phyloP scores from a whole-genome alignment of 441 rosid genomes.

The Brassica hybrid region DNA sequence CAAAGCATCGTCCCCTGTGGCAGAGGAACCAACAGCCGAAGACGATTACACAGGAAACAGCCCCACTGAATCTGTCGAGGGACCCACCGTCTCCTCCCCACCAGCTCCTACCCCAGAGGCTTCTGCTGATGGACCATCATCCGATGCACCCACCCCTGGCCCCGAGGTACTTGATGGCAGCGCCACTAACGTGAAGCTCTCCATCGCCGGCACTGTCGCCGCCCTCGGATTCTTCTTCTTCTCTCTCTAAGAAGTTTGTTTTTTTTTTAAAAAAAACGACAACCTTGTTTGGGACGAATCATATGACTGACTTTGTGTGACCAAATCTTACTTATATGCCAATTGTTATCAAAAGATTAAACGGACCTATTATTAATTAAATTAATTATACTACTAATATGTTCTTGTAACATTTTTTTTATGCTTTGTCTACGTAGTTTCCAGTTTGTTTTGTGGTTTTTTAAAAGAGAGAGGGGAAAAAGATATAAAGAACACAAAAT shows the following conservation, averaged over 20 bases:
- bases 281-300: neutral
- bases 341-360: conserved; percentile 17
- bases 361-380: conserved; percentile 1
- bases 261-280: too few relatives aligned
- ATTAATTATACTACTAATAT: neutral
- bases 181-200: conserved; percentile 35
- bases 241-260: neutral
- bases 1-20: conserved; percentile 37
- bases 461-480: too few relatives aligned
- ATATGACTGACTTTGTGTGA: conserved; percentile 5
- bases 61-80: conserved; percentile 33
- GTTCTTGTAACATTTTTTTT: neutral
- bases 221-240: conserved; percentile 39
- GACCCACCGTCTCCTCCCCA: conserved; percentile 38
- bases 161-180: conserved; percentile 19
- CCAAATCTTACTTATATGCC: neutral
- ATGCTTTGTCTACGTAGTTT: too few relatives aligned
- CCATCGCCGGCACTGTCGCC: conserved; percentile 38
- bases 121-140: conserved; percentile 29
- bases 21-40: conserved; percentile 36
- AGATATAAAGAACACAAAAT: too few relatives aligned
- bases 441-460: neutral
- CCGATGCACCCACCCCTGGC: conserved; percentile 33
- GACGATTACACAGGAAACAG: conserved; percentile 34
- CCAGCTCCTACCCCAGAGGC: conserved; percentile 40